phyloP scores from a whole-genome alignment of 352 stramenopile genomes.

The Phytopythium sindhum region DNA sequence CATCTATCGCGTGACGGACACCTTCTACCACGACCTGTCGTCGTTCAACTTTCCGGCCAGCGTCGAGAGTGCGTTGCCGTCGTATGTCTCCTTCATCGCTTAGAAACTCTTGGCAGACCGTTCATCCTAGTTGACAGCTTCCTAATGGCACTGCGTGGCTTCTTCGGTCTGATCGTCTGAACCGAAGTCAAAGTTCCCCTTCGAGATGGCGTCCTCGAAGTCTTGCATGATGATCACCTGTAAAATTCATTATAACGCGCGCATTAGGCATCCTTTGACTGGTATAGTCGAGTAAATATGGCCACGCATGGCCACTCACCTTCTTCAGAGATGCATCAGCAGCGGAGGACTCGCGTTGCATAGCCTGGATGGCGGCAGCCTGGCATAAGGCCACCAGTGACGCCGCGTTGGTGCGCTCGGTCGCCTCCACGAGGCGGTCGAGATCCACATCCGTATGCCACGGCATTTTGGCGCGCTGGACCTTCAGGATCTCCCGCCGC shows the following conservation, averaged over 20 bases:
- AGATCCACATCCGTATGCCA: conserved; percentile 58
- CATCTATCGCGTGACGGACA: conserved; percentile 72
- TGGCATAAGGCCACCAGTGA: conserved; percentile 73
- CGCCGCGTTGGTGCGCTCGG: conserved; percentile 64
- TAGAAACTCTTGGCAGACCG: conserved; percentile 23
- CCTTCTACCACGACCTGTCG: conserved; percentile 60
- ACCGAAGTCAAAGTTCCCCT: conserved; percentile 38
- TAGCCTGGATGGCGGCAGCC: conserved; percentile 62
- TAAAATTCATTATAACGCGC: conserved; percentile 2
- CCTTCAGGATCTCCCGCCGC: conserved; percentile 58
- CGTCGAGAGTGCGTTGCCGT: conserved; percentile 45
- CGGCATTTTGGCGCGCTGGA: conserved; percentile 67
- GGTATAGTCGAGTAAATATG: too few relatives aligned
- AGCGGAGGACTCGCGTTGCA: conserved; percentile 35
- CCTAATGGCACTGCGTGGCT: background rate
- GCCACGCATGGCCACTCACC: conserved; percentile 12
- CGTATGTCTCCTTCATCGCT: conserved; percentile 41
- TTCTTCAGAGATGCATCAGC: conserved; percentile 12
- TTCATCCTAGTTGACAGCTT: background rate
- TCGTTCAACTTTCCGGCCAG: conserved; percentile 46
- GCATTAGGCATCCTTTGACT: background rate
- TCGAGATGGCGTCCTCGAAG: conserved; percentile 35
- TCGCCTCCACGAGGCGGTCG: conserved; percentile 41
- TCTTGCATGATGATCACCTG: conserved; percentile 42
- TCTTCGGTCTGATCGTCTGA: conserved; percentile 11